Evolutionary conservation across 2,329 filamentous ascomycete species (phyloP).

Genomic region (Alternaria gaisen): DNA sequence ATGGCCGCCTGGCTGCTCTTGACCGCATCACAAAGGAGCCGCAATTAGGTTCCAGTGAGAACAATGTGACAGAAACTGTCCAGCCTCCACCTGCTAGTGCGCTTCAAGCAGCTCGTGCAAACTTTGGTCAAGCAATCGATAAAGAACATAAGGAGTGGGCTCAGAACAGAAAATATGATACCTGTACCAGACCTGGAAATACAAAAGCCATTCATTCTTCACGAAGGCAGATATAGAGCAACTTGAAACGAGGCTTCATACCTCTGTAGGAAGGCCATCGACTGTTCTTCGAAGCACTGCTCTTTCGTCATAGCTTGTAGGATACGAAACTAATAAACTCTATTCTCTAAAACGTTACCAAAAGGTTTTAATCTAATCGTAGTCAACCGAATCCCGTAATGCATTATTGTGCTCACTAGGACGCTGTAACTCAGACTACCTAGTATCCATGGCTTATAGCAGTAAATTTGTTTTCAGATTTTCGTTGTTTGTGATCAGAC

Average conservation of each 20-base stretch:
- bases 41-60: not conserved
- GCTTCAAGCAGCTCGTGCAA: not conserved
- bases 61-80: not conserved
- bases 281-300: not conserved
- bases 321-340: not conserved
- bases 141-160: not conserved
- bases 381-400: not conserved
- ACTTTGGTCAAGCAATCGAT: not conserved
- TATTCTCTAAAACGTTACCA: not conserved
- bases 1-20: not conserved
- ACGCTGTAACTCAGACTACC: not conserved
- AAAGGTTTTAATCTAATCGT: not conserved
- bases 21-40: not conserved
- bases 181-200: not conserved
- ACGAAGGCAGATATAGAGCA: not conserved
- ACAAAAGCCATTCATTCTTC: not conserved
- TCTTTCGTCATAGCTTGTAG: not conserved
- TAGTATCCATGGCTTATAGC: not conserved
- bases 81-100: no score
- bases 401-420: fast-evolving
- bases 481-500: not conserved
- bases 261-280: not conserved
- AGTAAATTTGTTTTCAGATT: not conserved
- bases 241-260: not conserved
- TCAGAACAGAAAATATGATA: not conserved